These are phyloP conservation scores for Chamaecrista fasciculata DNA, from an alignment of 306 rosid genomes.

Conservation along the genomic window DNA sequence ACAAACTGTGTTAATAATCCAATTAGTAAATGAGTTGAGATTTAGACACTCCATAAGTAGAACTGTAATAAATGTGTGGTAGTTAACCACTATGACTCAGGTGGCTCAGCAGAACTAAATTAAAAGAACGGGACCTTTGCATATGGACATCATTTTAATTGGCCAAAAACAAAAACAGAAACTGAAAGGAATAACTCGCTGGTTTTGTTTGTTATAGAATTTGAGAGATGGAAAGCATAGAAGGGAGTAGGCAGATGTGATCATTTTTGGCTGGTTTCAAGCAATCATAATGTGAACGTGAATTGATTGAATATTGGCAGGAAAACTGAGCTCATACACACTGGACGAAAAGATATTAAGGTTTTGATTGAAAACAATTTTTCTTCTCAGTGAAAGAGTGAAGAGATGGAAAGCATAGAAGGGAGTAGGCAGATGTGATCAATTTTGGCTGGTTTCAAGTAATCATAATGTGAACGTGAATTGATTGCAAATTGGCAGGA, in stretches of 20 bases:
- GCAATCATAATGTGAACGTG: neutral
- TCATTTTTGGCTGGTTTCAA: neutral
- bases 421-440: neutral
- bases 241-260: neutral
- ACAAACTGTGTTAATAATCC: conserved; percentile 19
- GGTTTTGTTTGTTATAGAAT: neutral
- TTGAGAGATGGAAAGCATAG: neutral
- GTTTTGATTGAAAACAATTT: neutral
- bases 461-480: neutral
- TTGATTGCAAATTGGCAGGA: neutral
- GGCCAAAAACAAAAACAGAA: neutral
- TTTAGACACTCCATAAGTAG: too few relatives aligned
- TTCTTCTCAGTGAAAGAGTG: neutral
- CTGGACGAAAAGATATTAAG: neutral
- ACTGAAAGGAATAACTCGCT: neutral
- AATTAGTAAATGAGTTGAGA: neutral
- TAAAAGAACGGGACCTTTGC: neutral
- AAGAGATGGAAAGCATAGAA: neutral
- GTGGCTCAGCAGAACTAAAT: neutral
- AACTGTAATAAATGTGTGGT: too few relatives aligned
- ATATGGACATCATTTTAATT: neutral
- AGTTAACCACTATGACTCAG: conserved; percentile 3
- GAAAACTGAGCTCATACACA: neutral
- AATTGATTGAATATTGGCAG: neutral
- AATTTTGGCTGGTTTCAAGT: neutral